Evolutionary conservation across 331 rosid species (phyloP).

Genomic region (Prunus yedoensis): DNA sequence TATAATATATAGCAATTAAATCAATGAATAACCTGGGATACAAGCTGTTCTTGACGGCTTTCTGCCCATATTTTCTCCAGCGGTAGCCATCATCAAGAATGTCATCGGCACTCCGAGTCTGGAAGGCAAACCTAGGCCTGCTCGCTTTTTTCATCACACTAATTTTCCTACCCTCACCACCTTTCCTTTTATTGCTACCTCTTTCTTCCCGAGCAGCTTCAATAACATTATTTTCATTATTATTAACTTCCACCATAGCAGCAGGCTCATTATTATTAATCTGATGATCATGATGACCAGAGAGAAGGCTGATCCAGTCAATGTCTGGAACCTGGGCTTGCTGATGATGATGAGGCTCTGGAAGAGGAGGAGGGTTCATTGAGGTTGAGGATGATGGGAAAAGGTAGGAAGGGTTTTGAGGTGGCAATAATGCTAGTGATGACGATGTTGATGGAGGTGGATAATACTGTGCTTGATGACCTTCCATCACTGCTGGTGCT

Average conservation of each 20-base stretch:
- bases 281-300: constrained; percentile 30
- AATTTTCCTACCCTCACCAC: constrained; percentile 6
- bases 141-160: constrained; percentile 31
- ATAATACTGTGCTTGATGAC: constrained; percentile 18
- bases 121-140: constrained; percentile 86
- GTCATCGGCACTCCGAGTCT: constrained; percentile 82
- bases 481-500: constrained; percentile 38
- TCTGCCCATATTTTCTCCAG: constrained; percentile 98
- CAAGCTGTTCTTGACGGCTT: constrained; percentile 80
- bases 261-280: not conserved
- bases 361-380: not conserved
- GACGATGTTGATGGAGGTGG: constrained; percentile 6
- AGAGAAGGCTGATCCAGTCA: constrained; percentile 65
- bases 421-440: constrained; percentile 14
- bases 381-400: constrained; percentile 25
- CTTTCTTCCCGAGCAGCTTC: constrained; percentile 8
- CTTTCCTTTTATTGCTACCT: constrained; percentile 33
- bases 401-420: constrained; percentile 31
- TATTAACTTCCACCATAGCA: constrained; percentile 14
- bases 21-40: constrained; percentile 63
- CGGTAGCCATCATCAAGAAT: constrained; percentile 92
- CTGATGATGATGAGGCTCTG: not conserved
- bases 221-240: not conserved
- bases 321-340: constrained; percentile 27
- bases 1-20: not conserved